These are phyloP conservation scores for Lanmaoa pseudosensibilis DNA, from an alignment of 768 basidiomycete genomes.

Conservation along the genomic window DNA sequence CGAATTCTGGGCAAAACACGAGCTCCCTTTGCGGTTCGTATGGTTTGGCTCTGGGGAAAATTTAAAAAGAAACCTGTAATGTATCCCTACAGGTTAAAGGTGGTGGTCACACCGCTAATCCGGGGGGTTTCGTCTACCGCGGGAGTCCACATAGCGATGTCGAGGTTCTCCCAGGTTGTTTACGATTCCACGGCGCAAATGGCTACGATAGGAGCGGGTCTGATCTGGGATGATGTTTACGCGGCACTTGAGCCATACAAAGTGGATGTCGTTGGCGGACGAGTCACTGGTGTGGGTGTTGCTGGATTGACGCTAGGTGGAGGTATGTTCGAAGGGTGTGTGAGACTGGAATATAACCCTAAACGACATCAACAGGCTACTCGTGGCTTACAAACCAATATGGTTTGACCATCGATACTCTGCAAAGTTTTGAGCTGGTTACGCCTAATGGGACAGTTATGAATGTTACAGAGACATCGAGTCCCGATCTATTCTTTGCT, in stretches of 20 bases:
- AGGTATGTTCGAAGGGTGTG: constrained; percentile 31
- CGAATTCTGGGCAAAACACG: constrained; percentile 42
- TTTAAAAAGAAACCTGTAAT: too few relatives aligned
- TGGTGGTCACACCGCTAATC: constrained; percentile 57
- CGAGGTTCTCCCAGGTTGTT: constrained; percentile 41
- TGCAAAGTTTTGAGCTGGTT: constrained; percentile 56
- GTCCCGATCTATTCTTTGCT: constrained; percentile 45
- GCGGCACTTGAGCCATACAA: constrained; percentile 42
- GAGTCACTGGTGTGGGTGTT: constrained; percentile 57
- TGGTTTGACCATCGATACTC: constrained; percentile 57
- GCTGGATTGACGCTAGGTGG: constrained; percentile 60
- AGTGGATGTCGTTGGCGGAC: constrained; percentile 57
- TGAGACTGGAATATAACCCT: background rate
- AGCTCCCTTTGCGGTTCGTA: constrained; percentile 30
- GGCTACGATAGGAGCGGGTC: constrained; percentile 39
- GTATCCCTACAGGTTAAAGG: constrained; percentile 50
- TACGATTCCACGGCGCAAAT: constrained; percentile 43
- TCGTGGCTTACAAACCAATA: constrained; percentile 58
- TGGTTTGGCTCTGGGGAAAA: background rate
- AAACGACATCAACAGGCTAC: constrained; percentile 8
- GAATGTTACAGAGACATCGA: constrained; percentile 32
- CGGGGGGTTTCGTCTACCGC: constrained; percentile 56
- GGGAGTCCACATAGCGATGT: constrained; percentile 59
- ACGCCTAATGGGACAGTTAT: constrained; percentile 42
- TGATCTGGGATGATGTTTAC: constrained; percentile 70